phyloP scores from a whole-genome alignment of 1,139 yeast genomes.

The Yamadazyma triangularis region DNA sequence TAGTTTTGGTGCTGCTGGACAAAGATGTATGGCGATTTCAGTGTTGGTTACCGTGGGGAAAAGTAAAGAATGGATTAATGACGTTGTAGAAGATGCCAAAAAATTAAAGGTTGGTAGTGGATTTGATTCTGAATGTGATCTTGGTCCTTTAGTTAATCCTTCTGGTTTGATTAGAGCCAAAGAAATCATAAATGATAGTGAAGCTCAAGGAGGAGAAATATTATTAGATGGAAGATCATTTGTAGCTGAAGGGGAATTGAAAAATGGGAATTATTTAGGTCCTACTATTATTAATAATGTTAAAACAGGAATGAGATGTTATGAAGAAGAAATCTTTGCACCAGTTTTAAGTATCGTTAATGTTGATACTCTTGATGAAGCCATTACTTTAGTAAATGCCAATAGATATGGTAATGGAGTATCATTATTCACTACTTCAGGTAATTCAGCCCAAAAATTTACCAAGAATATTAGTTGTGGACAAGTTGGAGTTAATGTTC shows the following conservation, averaged over 20 bases:
- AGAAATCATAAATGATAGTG: conserved; percentile 53
- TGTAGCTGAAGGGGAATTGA: conserved; percentile 26
- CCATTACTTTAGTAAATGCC: conserved; percentile 58
- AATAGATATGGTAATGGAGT: conserved; percentile 76
- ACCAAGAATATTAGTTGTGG: conserved; percentile 70
- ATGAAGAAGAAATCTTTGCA: conserved; percentile 74
- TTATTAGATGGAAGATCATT: conserved; percentile 60
- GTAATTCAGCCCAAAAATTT: conserved; percentile 66
- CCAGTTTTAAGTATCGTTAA: conserved; percentile 67
- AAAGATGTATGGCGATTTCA: conserved; percentile 79
- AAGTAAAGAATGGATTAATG: conserved; percentile 61
- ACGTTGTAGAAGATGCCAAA: conserved; percentile 56
- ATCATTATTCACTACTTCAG: conserved; percentile 66
- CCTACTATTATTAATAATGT: conserved; percentile 66
- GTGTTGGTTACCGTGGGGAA: conserved; percentile 75
- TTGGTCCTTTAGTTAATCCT: conserved; percentile 72
- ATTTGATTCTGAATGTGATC: conserved; percentile 54
- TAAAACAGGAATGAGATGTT: conserved; percentile 66
- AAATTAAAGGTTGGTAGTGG: conserved; percentile 63
- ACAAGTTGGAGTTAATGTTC: conserved; percentile 77
- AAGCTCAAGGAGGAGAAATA: conserved; percentile 54
- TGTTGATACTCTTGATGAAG: conserved; percentile 68
- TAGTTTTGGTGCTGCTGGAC: conserved; percentile 84
- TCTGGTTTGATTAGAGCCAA: conserved; percentile 51
- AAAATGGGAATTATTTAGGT: conserved; percentile 68